Conservation (phyloP, 2,329 filamentous ascomycete genomes). For the Penicillium polonicum region DNA sequence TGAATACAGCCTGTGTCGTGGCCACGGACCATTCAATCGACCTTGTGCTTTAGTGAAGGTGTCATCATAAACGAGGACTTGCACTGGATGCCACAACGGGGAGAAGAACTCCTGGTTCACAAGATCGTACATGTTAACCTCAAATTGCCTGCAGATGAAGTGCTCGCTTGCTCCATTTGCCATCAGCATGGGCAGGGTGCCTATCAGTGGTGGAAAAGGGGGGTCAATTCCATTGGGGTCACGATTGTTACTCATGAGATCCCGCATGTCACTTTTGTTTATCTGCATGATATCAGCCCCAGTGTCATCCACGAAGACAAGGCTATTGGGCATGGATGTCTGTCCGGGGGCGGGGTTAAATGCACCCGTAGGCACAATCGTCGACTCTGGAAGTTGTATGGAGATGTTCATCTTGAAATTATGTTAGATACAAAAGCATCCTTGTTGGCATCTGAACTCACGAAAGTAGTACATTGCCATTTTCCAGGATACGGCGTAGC, state of each 20-base stretch:
- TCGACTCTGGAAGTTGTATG: no score
- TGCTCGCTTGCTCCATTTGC: accelerated
- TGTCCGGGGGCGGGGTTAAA: no score
- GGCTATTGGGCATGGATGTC: no score
- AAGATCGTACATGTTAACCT: neutral
- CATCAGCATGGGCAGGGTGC: accelerated
- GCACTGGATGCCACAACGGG: neutral
- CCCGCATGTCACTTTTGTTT: neutral
- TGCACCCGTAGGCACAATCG: no score
- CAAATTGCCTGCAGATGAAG: neutral
- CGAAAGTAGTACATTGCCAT: accelerated
- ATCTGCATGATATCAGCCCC: neutral
- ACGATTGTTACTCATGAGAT: neutral
- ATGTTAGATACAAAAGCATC: neutral
- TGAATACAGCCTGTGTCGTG: neutral
- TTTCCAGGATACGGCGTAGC: neutral
- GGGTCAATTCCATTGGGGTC: neutral
- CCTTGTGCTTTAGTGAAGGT: no score
- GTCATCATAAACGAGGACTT: neutral
- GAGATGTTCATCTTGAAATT: neutral
- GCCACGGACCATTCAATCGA: neutral
- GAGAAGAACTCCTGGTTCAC: accelerated
- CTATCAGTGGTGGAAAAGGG: neutral
- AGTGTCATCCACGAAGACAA: neutral
- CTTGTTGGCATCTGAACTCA: neutral